phyloP scores from a whole-genome alignment of 768 basidiomycete species.

The Psilocybe subaeruginosa region DNA sequence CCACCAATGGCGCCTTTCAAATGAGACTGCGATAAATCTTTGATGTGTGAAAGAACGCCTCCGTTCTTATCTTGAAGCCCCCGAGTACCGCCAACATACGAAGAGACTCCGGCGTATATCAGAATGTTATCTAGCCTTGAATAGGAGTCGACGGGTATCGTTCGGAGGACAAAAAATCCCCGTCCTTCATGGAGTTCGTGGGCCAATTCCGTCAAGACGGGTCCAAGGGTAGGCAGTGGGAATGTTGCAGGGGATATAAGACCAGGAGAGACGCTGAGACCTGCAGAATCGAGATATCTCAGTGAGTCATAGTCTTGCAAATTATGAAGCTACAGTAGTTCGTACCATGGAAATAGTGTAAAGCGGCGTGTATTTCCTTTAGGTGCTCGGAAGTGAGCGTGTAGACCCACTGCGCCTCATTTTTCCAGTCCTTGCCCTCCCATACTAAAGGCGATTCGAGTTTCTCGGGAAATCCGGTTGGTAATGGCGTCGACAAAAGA shows the following conservation, averaged over 20 bases:
- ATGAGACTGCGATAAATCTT: slow-evolving; percentile 43
- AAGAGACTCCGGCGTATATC: slow-evolving; percentile 42
- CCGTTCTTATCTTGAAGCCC: slow-evolving; percentile 25
- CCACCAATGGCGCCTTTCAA: slow-evolving; percentile 39
- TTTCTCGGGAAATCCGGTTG: slow-evolving; percentile 38
- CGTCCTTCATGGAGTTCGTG: slow-evolving; percentile 45
- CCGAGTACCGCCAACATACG: slow-evolving; percentile 20
- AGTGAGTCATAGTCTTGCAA: not conserved
- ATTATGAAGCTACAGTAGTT: not conserved
- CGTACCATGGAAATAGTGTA: slow-evolving; percentile 34
- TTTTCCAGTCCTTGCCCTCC: slow-evolving; percentile 46
- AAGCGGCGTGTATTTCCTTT: slow-evolving; percentile 38
- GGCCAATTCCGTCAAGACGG: slow-evolving; percentile 36
- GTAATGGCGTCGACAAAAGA: slow-evolving; percentile 30
- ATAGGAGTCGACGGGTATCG: slow-evolving; percentile 48
- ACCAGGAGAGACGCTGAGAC: slow-evolving; percentile 30
- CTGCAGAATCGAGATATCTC: slow-evolving; percentile 13
- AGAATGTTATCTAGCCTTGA: slow-evolving; percentile 40
- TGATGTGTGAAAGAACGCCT: slow-evolving; percentile 50
- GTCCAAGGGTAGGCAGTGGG: slow-evolving; percentile 44
- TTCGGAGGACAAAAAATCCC: slow-evolving; percentile 51
- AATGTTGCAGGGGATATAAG: slow-evolving; percentile 38
- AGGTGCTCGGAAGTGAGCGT: slow-evolving; percentile 32
- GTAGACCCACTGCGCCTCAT: slow-evolving; percentile 43
- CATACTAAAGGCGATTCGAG: slow-evolving; percentile 41